These are phyloP conservation scores for Epicoccum sorghinum DNA, from an alignment of 2,329 filamentous ascomycete species.

Conservation along the genomic window DNA sequence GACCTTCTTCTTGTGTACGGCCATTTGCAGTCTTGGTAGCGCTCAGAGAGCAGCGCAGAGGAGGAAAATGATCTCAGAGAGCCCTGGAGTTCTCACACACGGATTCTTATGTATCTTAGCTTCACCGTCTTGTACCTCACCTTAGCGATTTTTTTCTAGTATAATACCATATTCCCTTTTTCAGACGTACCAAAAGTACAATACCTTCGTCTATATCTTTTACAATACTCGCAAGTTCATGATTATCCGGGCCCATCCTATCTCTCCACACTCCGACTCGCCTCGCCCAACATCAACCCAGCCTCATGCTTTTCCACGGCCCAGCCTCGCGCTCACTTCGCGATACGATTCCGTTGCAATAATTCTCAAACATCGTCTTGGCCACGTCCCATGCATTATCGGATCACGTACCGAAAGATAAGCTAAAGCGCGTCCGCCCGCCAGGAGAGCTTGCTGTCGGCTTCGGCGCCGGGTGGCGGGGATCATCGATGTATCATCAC, in stretches of 20 bases:
- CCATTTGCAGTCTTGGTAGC: conserved; percentile 4
- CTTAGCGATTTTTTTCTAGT: conserved; percentile 12
- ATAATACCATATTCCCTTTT: conserved; percentile 13
- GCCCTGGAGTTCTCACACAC: not conserved
- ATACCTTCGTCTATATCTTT: no score
- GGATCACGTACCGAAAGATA: no score
- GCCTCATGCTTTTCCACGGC: not conserved
- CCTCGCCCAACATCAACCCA: no score
- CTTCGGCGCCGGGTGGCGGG: conserved; percentile 12
- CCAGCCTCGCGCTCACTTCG: not conserved
- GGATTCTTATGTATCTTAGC: conserved; percentile 16
- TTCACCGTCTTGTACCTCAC: not conserved
- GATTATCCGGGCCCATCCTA: no score
- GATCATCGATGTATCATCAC: conserved; percentile 1
- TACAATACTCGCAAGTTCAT: no score
- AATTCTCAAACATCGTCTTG: no score
- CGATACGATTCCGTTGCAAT: no score
- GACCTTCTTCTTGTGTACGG: conserved; percentile 21
- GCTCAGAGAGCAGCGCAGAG: conserved; percentile 2
- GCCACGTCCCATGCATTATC: no score
- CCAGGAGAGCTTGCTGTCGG: conserved; percentile 1
- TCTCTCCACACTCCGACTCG: no score
- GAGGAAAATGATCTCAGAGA: conserved; percentile 1
- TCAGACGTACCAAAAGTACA: not conserved
- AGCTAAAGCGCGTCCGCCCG: not conserved